Conservation (phyloP, 1,284 basidiomycete genomes). For the Volvariella surrecta region DNA sequence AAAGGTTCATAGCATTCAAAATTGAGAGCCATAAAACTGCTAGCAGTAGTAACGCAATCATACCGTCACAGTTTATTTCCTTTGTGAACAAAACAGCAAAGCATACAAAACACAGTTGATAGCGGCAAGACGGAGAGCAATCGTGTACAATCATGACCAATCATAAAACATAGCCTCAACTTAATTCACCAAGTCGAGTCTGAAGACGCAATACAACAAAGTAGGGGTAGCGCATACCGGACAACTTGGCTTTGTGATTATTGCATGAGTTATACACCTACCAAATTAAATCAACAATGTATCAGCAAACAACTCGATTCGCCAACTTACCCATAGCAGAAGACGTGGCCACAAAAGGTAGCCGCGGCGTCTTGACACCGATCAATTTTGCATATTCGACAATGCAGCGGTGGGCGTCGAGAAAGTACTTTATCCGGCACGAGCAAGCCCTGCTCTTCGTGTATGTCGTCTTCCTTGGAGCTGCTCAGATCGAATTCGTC, state of each 20-base stretch:
- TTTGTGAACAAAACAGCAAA: too few relatives aligned
- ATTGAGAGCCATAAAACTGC: too few relatives aligned
- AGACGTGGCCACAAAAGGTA: slow-evolving; percentile 50
- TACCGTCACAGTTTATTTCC: too few relatives aligned
- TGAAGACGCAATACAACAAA: slow-evolving; percentile 41
- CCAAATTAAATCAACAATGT: slow-evolving; percentile 1
- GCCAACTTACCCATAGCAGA: slow-evolving; percentile 46
- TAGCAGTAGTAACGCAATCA: too few relatives aligned
- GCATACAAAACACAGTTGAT: too few relatives aligned
- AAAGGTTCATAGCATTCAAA: too few relatives aligned
- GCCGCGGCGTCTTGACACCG: slow-evolving; percentile 39
- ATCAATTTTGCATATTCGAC: slow-evolving; percentile 33
- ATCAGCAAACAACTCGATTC: slow-evolving; percentile 6
- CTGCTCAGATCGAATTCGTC: too few relatives aligned
- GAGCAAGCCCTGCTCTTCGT: too few relatives aligned
- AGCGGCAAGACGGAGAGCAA: too few relatives aligned
- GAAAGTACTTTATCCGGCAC: background rate
- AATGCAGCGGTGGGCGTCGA: slow-evolving; percentile 25
- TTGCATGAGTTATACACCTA: slow-evolving; percentile 40
- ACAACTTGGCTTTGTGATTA: slow-evolving; percentile 35
- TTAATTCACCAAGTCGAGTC: slow-evolving; percentile 20
- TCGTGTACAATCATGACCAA: too few relatives aligned
- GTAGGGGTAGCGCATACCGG: slow-evolving; percentile 39
- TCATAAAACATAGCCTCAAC: too few relatives aligned
- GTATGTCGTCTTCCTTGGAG: too few relatives aligned